Evolutionary conservation across 768 basidiomycete genomes (phyloP), one percentile per base, ranked within the genome.

Genomic region (Podaxis mareebaensis): DNA sequence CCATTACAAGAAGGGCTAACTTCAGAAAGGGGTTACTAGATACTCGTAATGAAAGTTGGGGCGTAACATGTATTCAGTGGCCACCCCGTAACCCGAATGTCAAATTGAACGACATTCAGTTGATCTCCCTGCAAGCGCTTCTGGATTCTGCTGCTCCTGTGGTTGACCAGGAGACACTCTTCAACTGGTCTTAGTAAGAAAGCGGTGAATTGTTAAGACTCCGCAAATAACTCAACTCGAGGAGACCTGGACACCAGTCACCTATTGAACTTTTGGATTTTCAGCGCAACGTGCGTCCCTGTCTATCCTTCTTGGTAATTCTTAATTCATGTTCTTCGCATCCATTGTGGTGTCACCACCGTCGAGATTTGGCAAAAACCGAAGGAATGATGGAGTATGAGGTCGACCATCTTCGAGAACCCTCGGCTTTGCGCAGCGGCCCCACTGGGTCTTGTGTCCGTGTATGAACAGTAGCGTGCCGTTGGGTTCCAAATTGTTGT

Each of bases 221-320:
- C 54, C 54, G 38, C 54, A 56, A 56, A 56, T 56, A 40, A 30
- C 38, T 22, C 13, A 40, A 30, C 38, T 22, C 13, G 6, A 22
- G 42, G 42, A n/a, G 28, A 17, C 30, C 39, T 56, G 54, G 54
- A 56, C 54, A 40, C 38, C 54, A 30, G 54, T 17, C 36, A 56
- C 54, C 54, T 26, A 20, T 40, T 12, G 24, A 3, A 12, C 24
- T 12, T 20, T 51, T 0, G 11, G 11, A 4, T 20, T 26, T 51
- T 26, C 49, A 51, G 49, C 22, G 22, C 26, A 22, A 15, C 22
- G 22, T 22, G 49, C 26, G 4, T 26, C 49, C 49, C 53, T 55
- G n/a, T 10, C 33, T 28, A 8, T 39, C 54, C 39, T 22, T 55
- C 22, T n/a, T 40, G 36, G 39, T 6, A 46, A 46, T 3, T 10